Evolutionary conservation across 352 stramenopile species (phyloP).

Genomic region (Globisporangium iwayamae): DNA sequence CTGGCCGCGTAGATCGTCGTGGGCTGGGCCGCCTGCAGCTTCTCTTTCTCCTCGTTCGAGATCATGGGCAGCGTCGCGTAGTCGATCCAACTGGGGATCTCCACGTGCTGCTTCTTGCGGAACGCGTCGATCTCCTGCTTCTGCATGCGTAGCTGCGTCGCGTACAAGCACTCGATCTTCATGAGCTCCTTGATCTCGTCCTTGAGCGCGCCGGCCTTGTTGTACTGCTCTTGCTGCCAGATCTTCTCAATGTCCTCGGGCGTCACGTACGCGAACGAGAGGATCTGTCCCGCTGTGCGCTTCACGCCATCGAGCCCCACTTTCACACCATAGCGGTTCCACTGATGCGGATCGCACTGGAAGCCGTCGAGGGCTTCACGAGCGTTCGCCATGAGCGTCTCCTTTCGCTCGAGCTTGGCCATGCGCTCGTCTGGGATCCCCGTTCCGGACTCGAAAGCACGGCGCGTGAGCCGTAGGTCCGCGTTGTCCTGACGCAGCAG

Average conservation of each 20-base stretch:
- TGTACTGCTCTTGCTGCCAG: constrained; percentile 45
- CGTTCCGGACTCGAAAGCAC: constrained; percentile 82
- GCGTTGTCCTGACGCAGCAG: constrained; percentile 94
- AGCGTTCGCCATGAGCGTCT: constrained; percentile 64
- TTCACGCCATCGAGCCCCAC: constrained; percentile 73
- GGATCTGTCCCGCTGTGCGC: constrained; percentile 70
- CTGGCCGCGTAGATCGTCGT: constrained; percentile 94
- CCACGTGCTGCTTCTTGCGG: constrained; percentile 90
- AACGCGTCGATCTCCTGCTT: constrained; percentile 96
- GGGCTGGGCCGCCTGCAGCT: constrained; percentile 82
- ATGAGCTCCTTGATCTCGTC: constrained; percentile 45
- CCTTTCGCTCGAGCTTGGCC: constrained; percentile 81
- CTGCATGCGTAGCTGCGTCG: constrained; percentile 91
- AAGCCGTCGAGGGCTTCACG: constrained; percentile 56
- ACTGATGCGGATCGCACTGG: constrained; percentile 72
- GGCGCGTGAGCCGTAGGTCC: constrained; percentile 94
- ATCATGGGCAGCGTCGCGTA: constrained; percentile 94
- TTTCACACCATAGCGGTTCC: constrained; percentile 79
- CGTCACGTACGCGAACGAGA: constrained; percentile 65
- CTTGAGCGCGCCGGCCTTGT: constrained; percentile 43
- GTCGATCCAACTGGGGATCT: constrained; percentile 92
- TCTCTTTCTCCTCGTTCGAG: constrained; percentile 95
- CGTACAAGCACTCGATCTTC: constrained; percentile 92
- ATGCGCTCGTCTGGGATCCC: constrained; percentile 70
- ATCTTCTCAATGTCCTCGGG: constrained; percentile 56